Evolutionary conservation across 768 basidiomycete genomes (phyloP).

Genomic region (Kwoniella dendrophila): DNA sequence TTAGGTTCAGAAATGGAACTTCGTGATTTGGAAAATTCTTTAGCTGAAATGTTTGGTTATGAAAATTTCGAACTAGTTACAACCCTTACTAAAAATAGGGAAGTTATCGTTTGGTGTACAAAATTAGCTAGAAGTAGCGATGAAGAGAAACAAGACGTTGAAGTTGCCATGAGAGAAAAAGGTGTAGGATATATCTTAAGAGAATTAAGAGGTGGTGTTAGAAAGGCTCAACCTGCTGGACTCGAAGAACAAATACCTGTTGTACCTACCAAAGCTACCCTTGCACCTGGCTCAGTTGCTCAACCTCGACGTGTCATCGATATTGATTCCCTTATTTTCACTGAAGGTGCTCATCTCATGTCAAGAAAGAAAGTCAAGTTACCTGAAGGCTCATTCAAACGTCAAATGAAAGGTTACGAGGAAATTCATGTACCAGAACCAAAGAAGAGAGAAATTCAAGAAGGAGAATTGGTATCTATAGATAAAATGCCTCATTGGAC

Average conservation of each 20-base stretch:
- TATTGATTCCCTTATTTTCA: constrained; percentile 92
- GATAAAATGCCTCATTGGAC: constrained; percentile 81
- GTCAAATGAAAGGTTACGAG: constrained; percentile 92
- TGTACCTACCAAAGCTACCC: constrained; percentile 79
- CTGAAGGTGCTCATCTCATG: constrained; percentile 95
- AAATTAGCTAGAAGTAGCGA: constrained; percentile 87
- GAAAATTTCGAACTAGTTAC: constrained; percentile 78
- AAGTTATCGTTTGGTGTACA: constrained; percentile 96
- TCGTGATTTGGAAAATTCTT: constrained; percentile 90
- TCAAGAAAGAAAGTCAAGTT: constrained; percentile 98
- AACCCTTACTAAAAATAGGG: constrained; percentile 90
- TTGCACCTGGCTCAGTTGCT: constrained; percentile 78
- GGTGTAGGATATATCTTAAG: constrained; percentile 93
- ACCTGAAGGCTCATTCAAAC: constrained; percentile 96
- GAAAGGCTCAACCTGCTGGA: constrained; percentile 66
- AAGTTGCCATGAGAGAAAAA: constrained; percentile 98
- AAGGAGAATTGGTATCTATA: constrained; percentile 66
- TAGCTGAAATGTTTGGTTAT: constrained; percentile 97
- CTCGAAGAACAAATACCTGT: constrained; percentile 60
- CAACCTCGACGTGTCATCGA: constrained; percentile 85
- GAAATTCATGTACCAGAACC: constrained; percentile 96
- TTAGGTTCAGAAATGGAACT: constrained; percentile 82
- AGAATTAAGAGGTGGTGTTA: constrained; percentile 80
- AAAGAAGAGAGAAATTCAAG: constrained; percentile 68
- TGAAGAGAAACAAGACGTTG: constrained; percentile 85